Evolutionary conservation across 768 basidiomycete species (phyloP), one percentile per base, ranked within the genome.

Genomic region (Mycena belliarum): DNA sequence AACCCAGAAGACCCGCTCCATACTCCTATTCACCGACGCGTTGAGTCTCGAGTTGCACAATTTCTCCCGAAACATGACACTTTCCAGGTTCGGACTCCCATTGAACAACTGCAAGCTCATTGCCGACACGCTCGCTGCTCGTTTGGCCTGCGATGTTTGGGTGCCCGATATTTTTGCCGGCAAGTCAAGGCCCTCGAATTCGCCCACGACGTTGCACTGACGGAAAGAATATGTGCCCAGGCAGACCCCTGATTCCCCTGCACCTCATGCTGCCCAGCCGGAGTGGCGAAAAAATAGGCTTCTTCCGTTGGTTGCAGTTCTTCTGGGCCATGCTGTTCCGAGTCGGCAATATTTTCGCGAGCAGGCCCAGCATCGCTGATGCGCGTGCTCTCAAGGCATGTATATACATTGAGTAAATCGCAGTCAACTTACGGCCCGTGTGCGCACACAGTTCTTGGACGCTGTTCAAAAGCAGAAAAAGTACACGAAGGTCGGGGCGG

Each of bases 121-220:
- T 2, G 82, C 82, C 3, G 82, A 85, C 68, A 68, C 67, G 29
- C 69, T 81, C 18, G 75, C 80, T 11, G 69, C 75, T 54, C 51
- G 69, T 9, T 60, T 84, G 25, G 70, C 69, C 5, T 80, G 82
- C 54, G 84, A 85, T 63, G 83, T 83, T 24, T 85, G 81, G 79
- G 73, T 80, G 51, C 83, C 83, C 8, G 85, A 85, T 67, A 57
- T 80, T 37, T 85, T 85, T 60, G 67, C 72, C 48, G 84, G 82
- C 79, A 41, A 37, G 69, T 60, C 16, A 28, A 21, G 38, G 10
- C 16, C 16, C 28, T 32, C n/a, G n/a, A n/a, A 5, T 21, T 44
- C 11, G 23, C 12, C 33, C 16, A 15, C 12, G 26, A 52, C 25
- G 4, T 6, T 12, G 20, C 38, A 14, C 3, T 21, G 16, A 23